Evolutionary conservation across 495 filamentous ascomycete species (phyloP).

Genomic region (Copromyces sp.): DNA sequence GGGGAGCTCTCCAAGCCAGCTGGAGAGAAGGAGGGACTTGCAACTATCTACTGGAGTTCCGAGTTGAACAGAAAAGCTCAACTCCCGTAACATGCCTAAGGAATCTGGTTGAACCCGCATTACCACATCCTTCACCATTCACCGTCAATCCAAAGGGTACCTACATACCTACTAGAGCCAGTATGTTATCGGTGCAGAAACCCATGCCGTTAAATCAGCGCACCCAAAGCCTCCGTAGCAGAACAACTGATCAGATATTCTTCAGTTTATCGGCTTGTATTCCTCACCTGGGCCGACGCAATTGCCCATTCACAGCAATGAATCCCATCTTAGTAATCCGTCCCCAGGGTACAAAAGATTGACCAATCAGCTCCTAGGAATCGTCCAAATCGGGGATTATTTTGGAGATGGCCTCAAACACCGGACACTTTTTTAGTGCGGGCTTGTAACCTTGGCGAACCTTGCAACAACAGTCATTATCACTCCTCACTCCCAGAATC

Average conservation of each 20-base stretch:
- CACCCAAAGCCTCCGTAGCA: background rate
- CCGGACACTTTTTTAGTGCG: background rate
- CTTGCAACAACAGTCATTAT: background rate
- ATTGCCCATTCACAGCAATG: background rate
- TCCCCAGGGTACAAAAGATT: background rate
- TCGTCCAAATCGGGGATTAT: background rate
- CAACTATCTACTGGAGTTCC: background rate
- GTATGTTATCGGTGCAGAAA: background rate
- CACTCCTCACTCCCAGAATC: background rate
- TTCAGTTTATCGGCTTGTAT: background rate
- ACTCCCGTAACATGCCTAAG: background rate
- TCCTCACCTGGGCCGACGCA: background rate
- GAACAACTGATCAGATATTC: background rate
- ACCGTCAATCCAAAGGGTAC: background rate
- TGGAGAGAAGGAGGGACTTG: background rate
- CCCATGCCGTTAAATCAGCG: background rate
- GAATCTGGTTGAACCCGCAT: background rate
- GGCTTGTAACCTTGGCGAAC: background rate
- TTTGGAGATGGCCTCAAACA: background rate
- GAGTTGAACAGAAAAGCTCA: background rate
- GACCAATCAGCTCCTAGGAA: background rate
- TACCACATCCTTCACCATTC: background rate
- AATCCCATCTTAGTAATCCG: background rate
- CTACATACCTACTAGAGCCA: too few species aligned
- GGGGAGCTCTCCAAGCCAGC: background rate